Base-by-base conservation (phyloP, 768 basidiomycete genomes). In the Auricularia sp. region DNA sequence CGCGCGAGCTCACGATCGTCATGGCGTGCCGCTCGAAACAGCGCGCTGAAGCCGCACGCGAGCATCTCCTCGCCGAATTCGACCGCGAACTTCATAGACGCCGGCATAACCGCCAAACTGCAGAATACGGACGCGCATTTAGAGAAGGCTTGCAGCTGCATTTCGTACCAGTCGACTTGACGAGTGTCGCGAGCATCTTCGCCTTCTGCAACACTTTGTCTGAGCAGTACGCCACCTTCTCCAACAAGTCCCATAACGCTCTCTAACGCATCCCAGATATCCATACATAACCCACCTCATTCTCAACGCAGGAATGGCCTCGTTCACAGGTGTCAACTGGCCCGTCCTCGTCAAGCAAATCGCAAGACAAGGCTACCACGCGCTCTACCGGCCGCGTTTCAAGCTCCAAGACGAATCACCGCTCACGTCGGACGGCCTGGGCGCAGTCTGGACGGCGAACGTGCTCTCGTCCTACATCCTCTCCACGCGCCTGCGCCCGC, bases 391-490 rank as follows among this genome's bases (percentile, higher is more conserved):
- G 3, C 90, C 89, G 1, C 67, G 62, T 14, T 91, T 73, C 73
- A 82, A 86, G 70, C 64, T 77, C 3, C 90, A 93, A 71, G 72
- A 78, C 35, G 70, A 65, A 11, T 90, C 88, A 1, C 23, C 56
- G 29, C 23, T 59, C 8, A 59, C 56, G 34, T 74, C 75, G 3
- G 90, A 94, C 67, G 85, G 87, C 4, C 74, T 92, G 0, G 92
- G 92, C 2, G 87, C 82, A 81, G 82, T 86, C 6, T 94, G 91
- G 90, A 90, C 93, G 71, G 88, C 84, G 65, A 93, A 93, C 69
- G 75, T 92, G 34, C 92, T 93, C 64, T 85, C 87, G 0, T 91
- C 93, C 73, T 93, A 87, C 71, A 80, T 80, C 35, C 74, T 94
- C 68, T 91, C 93, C 70, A 63, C 23, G 23, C 56, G 56, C 29